A percentile compares a stretch with the other conserved stretches of the same genome.
Evolutionary conservation across 2,329 filamentous ascomycete species (phyloP).

Genomic region (Colletotrichum navitas): DNA sequence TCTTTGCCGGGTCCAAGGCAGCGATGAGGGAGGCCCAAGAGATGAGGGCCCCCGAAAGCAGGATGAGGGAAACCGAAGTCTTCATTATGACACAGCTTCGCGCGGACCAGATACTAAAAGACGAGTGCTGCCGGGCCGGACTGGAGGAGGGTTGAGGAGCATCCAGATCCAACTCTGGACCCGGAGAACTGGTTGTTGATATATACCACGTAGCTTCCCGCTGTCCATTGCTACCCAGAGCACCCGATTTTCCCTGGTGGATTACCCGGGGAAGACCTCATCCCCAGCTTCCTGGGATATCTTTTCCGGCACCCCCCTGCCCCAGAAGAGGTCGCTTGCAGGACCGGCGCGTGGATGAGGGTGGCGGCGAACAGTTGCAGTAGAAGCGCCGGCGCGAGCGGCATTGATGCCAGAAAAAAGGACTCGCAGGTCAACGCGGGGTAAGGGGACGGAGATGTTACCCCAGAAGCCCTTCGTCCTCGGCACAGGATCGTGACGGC

Average conservation of each 20-base stretch:
- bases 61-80: constrained; percentile 21
- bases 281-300: not conserved
- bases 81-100: constrained; percentile 33
- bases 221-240: not conserved
- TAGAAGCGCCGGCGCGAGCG: not conserved
- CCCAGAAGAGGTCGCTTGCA: not conserved
- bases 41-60: constrained; percentile 21
- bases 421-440: constrained; percentile 31
- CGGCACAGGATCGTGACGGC: not conserved
- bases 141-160: not conserved
- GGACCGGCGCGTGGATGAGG: not conserved
- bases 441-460: constrained; percentile 32
- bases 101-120: not conserved
- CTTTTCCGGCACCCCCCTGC: constrained; percentile 6
- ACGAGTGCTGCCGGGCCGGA: not conserved
- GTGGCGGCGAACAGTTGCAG: not conserved
- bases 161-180: not conserved
- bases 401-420: constrained; percentile 7
- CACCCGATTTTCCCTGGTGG: not conserved
- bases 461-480: constrained; percentile 18
- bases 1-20: constrained; percentile 45
- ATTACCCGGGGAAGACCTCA: not conserved
- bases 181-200: constrained; percentile 12
- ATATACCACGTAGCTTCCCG: constrained; percentile 7
- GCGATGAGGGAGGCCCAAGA: constrained; percentile 13